phyloP scores from a whole-genome alignment of 345 rosid species.

The Barbarea vulgaris region DNA sequence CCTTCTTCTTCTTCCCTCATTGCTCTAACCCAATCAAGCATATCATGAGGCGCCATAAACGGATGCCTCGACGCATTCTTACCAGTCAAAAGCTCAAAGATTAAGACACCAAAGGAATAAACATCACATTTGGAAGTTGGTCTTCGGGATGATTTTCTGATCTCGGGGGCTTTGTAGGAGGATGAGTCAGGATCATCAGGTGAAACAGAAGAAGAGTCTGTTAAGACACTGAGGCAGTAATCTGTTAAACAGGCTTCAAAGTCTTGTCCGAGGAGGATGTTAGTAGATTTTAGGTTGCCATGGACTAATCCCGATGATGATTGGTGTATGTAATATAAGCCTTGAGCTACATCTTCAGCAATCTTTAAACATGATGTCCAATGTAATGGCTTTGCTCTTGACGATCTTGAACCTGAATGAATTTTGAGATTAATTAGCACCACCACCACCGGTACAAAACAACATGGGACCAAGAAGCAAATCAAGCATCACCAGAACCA shows the following conservation, averaged over 20 bases:
- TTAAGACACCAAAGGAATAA: conserved; percentile 78
- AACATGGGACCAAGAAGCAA: conserved; percentile 11
- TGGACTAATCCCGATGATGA: conserved; percentile 75
- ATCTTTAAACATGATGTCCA: conserved; percentile 98
- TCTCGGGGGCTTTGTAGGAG: conserved; percentile 79
- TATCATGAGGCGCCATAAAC: conserved; percentile 68
- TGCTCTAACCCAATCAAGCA: conserved; percentile 83
- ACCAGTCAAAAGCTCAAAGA: conserved; percentile 86
- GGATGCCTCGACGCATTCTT: conserved; percentile 82
- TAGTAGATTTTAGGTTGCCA: conserved; percentile 85
- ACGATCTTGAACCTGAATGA: conserved; percentile 75
- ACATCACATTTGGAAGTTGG: conserved; percentile 77
- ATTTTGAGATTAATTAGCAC: neutral
- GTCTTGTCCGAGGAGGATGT: conserved; percentile 85
- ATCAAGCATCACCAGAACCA: neutral
- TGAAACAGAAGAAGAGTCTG: conserved; percentile 52
- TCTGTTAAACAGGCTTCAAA: conserved; percentile 95
- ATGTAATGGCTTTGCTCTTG: conserved; percentile 85
- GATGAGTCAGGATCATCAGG: conserved; percentile 68
- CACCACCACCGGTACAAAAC: neutral
- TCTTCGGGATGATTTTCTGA: conserved; percentile 59
- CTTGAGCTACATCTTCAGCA: conserved; percentile 95
- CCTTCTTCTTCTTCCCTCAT: conserved; percentile 65
- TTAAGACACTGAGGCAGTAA: conserved; percentile 69
- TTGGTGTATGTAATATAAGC: conserved; percentile 90